Conservation (phyloP, 106 monocot genomes). For the Allium sativum region DNA sequence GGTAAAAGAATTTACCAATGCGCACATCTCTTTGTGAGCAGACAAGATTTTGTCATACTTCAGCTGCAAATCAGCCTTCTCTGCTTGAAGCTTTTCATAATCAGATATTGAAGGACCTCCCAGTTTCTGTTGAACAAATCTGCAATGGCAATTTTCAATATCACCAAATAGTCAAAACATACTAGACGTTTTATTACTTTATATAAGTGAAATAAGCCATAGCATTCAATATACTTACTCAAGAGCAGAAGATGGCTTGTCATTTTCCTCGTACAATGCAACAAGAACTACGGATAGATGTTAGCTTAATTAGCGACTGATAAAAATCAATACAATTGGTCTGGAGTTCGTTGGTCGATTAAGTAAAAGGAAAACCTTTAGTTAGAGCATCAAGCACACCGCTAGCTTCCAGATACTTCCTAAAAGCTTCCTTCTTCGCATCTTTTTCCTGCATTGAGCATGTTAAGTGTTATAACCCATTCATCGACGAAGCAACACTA, state of each 20-base stretch:
- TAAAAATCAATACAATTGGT: not conserved
- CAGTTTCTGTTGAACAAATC: slow-evolving; percentile 77
- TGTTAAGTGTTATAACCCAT: not conserved
- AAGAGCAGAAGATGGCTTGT: slow-evolving; percentile 70
- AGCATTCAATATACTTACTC: slow-evolving; percentile 48
- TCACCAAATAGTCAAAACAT: not conserved
- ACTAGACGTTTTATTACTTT: not conserved
- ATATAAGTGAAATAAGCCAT: slow-evolving; percentile 1
- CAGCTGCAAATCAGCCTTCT: slow-evolving; percentile 74
- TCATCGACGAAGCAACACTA: too few species aligned
- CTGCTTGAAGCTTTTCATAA: slow-evolving; percentile 84
- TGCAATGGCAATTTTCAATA: slow-evolving; percentile 12
- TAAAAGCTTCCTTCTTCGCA: slow-evolving; percentile 89
- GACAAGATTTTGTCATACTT: slow-evolving; percentile 70
- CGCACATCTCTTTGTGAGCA: slow-evolving; percentile 54
- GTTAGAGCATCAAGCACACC: slow-evolving; percentile 89
- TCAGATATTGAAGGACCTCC: slow-evolving; percentile 77
- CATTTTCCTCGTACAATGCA: slow-evolving; percentile 73
- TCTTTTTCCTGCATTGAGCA: slow-evolving; percentile 59
- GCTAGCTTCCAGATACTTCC: slow-evolving; percentile 83
- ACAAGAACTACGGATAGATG: slow-evolving; percentile 57
- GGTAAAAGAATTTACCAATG: slow-evolving; percentile 29
- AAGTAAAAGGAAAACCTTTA: slow-evolving; percentile 52
- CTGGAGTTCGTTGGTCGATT: not conserved
- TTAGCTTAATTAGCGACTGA: not conserved